Evolutionary conservation across 331 rosid genomes (phyloP).

Genomic region (Spiraea crenata): DNA sequence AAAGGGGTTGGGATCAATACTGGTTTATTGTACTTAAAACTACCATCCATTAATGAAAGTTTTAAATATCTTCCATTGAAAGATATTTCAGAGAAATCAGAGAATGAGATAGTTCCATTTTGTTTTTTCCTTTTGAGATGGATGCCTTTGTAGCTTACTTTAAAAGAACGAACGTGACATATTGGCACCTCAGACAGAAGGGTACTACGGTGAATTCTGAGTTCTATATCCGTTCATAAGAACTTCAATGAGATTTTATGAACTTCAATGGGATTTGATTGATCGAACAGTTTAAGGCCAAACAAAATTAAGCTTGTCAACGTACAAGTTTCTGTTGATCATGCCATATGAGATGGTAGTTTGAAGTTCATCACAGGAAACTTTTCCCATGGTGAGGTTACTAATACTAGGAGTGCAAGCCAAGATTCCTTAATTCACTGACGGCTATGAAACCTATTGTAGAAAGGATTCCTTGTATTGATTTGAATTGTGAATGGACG

Average conservation of each 20-base stretch:
- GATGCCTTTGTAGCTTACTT: neutral
- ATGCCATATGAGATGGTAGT: neutral
- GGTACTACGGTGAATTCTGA: neutral
- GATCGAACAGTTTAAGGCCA: neutral
- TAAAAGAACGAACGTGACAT: neutral
- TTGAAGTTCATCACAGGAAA: neutral
- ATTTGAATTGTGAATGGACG: too few species aligned
- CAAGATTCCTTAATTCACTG: too few species aligned
- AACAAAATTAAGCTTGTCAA: too few species aligned
- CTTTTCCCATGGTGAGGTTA: too few species aligned
- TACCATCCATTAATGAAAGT: slow-evolving; percentile 24
- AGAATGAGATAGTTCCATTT: neutral
- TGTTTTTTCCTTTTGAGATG: neutral
- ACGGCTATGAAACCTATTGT: too few species aligned
- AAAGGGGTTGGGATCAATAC: slow-evolving; percentile 30
- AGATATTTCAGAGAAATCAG: neutral
- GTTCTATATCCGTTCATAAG: too few species aligned
- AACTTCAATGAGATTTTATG: too few species aligned
- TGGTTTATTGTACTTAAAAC: slow-evolving; percentile 11
- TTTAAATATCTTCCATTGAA: slow-evolving; percentile 9
- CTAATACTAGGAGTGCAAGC: too few species aligned
- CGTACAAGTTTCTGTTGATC: too few species aligned
- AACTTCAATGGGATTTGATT: too few species aligned
- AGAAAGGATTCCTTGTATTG: too few species aligned
- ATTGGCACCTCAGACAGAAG: neutral